Conservation (phyloP, 768 basidiomycete genomes). For the Kwoniella bestiolae region DNA sequence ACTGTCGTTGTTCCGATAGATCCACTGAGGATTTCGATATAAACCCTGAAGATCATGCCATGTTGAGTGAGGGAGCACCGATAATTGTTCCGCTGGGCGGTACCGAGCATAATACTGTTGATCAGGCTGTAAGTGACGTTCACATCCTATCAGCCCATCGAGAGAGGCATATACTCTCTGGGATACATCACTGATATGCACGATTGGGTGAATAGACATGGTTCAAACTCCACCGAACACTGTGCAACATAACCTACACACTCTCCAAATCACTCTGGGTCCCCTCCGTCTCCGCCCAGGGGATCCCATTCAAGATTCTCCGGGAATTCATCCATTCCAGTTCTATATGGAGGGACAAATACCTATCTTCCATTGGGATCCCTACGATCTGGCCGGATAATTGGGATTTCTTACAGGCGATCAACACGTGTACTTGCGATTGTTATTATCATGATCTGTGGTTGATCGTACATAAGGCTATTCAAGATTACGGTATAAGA, state of each 20-base stretch:
- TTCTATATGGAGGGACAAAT: constrained; percentile 73
- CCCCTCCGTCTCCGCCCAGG: constrained; percentile 74
- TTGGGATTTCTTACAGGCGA: constrained; percentile 88
- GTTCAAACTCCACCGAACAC: constrained; percentile 57
- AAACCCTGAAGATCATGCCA: not conserved
- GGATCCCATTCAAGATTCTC: constrained; percentile 73
- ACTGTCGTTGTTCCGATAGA: constrained; percentile 1
- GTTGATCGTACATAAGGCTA: constrained; percentile 78
- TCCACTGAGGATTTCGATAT: constrained; percentile 7
- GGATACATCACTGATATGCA: no score
- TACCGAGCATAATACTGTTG: constrained; percentile 3
- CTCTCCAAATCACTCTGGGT: constrained; percentile 82
- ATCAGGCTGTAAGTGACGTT: constrained; percentile 1
- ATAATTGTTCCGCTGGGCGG: constrained; percentile 5
- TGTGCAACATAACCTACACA: constrained; percentile 80
- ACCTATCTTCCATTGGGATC: constrained; percentile 78
- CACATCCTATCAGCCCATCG: not conserved
- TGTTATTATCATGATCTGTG: constrained; percentile 86
- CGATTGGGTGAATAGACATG: constrained; percentile 67
- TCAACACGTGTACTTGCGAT: constrained; percentile 63
- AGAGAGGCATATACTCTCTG: no score
- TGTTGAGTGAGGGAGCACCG: not conserved
- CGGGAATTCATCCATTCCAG: constrained; percentile 65
- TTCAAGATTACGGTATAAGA: constrained; percentile 82
- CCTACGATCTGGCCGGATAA: constrained; percentile 79